Evolutionary conservation across 805 yeast genomes (phyloP).

Genomic region (Starmera quercuum): DNA sequence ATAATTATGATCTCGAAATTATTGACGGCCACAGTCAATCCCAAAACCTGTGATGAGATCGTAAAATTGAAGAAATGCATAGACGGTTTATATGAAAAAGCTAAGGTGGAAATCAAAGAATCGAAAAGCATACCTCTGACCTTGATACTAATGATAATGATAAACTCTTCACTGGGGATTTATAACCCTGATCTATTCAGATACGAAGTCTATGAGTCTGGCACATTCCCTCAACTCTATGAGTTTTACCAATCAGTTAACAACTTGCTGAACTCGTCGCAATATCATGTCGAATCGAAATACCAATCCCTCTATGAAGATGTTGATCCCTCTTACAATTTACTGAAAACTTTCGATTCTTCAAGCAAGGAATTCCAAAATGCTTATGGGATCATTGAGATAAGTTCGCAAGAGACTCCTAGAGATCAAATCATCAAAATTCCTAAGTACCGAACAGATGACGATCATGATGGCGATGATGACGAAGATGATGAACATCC

Average conservation of each 20-base stretch:
- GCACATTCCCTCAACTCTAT: slow-evolving; percentile 2
- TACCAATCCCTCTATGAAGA: slow-evolving; percentile 14
- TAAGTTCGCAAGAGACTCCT: slow-evolving; percentile 14
- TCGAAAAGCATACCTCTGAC: background rate
- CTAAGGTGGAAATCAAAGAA: background rate
- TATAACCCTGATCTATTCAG: slow-evolving; percentile 9
- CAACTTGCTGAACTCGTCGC: slow-evolving; percentile 8
- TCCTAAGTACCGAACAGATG: slow-evolving; percentile 10
- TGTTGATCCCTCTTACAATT: slow-evolving; percentile 13
- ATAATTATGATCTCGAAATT: background rate
- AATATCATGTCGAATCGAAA: slow-evolving; percentile 6
- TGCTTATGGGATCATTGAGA: slow-evolving; percentile 9
- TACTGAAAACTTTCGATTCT: slow-evolving; percentile 6
- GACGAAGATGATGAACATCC: slow-evolving; percentile 9
- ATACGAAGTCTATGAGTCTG: background rate
- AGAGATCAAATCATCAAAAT: slow-evolving; percentile 16
- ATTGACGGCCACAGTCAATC: background rate
- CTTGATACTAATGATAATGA: slow-evolving; percentile 8
- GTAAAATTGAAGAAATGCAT: slow-evolving; percentile 1
- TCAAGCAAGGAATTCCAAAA: background rate
- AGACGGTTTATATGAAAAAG: background rate
- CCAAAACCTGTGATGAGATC: background rate
- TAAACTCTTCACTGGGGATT: slow-evolving; percentile 12
- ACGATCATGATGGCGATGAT: slow-evolving; percentile 4
- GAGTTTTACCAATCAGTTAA: slow-evolving; percentile 8